Conservation (phyloP, 2,329 filamentous ascomycete genomes). For the Neopestalotiopsis sp. region DNA sequence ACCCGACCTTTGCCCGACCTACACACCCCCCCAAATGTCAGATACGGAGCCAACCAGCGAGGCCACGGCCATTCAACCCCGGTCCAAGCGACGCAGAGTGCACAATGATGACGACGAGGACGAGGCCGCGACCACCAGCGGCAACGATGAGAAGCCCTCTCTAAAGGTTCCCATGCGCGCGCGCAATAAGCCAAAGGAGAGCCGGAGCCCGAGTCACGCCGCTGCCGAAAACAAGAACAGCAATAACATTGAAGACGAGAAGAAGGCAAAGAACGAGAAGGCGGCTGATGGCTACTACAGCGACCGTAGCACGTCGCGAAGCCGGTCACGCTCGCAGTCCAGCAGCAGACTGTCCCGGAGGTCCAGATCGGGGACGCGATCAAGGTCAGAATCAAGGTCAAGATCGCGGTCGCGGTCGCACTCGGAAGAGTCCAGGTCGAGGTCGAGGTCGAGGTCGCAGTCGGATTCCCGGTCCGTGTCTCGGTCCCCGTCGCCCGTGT, state of each 20-base stretch:
- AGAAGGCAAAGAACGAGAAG: neutral
- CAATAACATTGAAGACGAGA: neutral
- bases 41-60: slow-evolving; percentile 11
- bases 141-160: slow-evolving; percentile 25
- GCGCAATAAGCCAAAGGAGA: slow-evolving; percentile 28
- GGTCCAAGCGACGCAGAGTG: slow-evolving; percentile 48
- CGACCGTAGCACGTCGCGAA: slow-evolving; percentile 34
- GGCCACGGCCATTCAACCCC: slow-evolving; percentile 33
- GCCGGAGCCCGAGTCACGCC: slow-evolving; percentile 28
- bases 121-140: slow-evolving; percentile 44
- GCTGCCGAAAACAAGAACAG: slow-evolving; percentile 17
- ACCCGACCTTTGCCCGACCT: neutral
- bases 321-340: slow-evolving; percentile 30
- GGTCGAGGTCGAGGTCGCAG: slow-evolving; percentile 24
- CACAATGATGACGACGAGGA: slow-evolving; percentile 46
- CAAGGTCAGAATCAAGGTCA: slow-evolving; percentile 29
- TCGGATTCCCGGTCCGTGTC: slow-evolving; percentile 31
- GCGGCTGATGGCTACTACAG: slow-evolving; percentile 31
- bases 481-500: slow-evolving; percentile 22
- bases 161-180: slow-evolving; percentile 36
- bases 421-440: slow-evolving; percentile 23
- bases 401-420: slow-evolving; percentile 27
- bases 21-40: slow-evolving; percentile 5
- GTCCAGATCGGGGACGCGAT: slow-evolving; percentile 18
- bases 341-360: slow-evolving; percentile 1